Base-by-base conservation (phyloP, 1,139 yeast genomes). In the Candida sp. region DNA sequence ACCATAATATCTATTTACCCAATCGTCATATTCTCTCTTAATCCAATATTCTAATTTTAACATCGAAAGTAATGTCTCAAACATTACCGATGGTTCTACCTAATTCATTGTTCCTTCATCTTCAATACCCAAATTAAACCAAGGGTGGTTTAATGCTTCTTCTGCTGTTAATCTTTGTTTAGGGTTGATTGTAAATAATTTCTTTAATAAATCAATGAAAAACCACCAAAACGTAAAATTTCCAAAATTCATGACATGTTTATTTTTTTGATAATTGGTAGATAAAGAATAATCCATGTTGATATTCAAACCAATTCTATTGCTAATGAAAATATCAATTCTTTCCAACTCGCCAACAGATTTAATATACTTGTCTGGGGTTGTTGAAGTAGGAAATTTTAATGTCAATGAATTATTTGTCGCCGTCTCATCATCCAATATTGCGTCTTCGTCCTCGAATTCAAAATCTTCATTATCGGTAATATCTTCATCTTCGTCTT, bases 201-300 rank as follows among this genome's bases (percentile, higher is more conserved):
- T 76, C 47, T 77, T 74, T 40, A 85, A 68, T 54, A 86, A 66
- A 61, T 86, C 93, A 47, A 85, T 74, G 56, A 84, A 84, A 63
- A 77, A 79, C 74, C 79, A 86, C 93, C 93, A 86, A 56, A 86
- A 86, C 33, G 82, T 75, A 59, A 84, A 84, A 46, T 82, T 80
- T 42, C 77, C 69, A 68, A 68, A 56, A 64, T 69, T 59, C 50
- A 70, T 61, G 64, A 68, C 45, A 46, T 64, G 63, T 52, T 64
- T 62, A 55, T 77, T 77, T 40, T 58, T 59, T 36, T 67, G 70
- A 58, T 65, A 77, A 52, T 77, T 73, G 37, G 56, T 61, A 42
- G 71, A 67, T 37, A 73, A 55, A 22, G 74, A 64, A 48, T 61
- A 64, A 51, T 71, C 75, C 45, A 68, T 66, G 54, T 73, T 60